These are phyloP conservation scores for Bertia moriformis DNA, from an alignment of 2,329 filamentous ascomycete species.

Conservation along the genomic window DNA sequence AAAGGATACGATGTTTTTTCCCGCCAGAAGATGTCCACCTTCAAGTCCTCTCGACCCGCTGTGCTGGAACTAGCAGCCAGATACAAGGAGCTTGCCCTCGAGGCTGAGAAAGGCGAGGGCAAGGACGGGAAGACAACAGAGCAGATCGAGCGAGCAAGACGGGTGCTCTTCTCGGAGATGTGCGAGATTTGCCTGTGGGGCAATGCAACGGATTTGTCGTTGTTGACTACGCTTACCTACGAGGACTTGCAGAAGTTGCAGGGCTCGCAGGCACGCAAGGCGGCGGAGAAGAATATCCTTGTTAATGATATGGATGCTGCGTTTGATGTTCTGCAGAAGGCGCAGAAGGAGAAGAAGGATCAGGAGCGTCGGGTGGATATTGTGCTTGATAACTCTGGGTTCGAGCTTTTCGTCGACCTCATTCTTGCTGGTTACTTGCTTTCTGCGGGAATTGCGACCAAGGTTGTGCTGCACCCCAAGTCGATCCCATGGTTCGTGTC, in stretches of 20 bases:
- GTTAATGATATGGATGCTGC: conserved; percentile 68
- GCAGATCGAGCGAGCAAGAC: conserved; percentile 45
- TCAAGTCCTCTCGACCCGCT: conserved; percentile 78
- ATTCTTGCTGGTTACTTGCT: conserved; percentile 83
- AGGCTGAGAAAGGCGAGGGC: conserved; percentile 41
- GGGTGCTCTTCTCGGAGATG: conserved; percentile 77
- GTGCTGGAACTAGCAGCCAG: conserved; percentile 69
- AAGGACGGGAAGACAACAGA: conserved; percentile 27
- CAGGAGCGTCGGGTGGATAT: conserved; percentile 71
- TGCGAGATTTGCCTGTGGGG: conserved; percentile 95
- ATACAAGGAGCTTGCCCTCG: conserved; percentile 59
- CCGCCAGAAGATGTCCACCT: conserved; percentile 79
- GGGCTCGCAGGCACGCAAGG: conserved; percentile 72
- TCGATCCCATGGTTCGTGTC: conserved; percentile 97
- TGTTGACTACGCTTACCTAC: conserved; percentile 78
- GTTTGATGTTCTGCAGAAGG: conserved; percentile 53
- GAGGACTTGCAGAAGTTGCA: conserved; percentile 96
- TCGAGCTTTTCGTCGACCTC: conserved; percentile 91
- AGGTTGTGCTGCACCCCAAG: conserved; percentile 81
- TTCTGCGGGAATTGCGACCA: conserved; percentile 69
- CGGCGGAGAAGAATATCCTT: conserved; percentile 79
- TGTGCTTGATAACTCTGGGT: conserved; percentile 91
- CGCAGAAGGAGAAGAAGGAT: conserved; percentile 44
- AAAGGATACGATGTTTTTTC: conserved; percentile 80
- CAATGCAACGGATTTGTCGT: conserved; percentile 85